Evolutionary conservation across 2,329 filamentous ascomycete genomes (phyloP).

Genomic region (Sporothrix dimorphospora): DNA sequence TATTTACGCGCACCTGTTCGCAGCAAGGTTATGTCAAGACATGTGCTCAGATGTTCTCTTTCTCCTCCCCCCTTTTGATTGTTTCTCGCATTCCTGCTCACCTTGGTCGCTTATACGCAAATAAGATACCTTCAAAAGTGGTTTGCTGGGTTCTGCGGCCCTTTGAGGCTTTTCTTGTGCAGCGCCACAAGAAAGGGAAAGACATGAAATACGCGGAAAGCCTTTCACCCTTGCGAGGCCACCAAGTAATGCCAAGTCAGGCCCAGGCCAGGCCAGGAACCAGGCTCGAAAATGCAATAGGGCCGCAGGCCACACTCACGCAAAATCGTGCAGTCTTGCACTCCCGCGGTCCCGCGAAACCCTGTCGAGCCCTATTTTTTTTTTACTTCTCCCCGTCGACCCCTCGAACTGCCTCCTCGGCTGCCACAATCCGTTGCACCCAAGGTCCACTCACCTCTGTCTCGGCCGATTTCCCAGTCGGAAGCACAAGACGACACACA

Average conservation of each 20-base stretch:
- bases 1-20: background rate
- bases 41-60: background rate
- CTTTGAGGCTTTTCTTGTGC: conserved; percentile 19
- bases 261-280: background rate
- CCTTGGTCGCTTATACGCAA: background rate
- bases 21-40: no score
- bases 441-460: conserved; percentile 24
- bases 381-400: background rate
- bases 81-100: conserved; percentile 10
- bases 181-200: background rate
- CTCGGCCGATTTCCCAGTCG: conserved; percentile 28
- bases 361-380: background rate
- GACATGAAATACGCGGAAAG: background rate
- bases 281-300: background rate
- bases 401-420: conserved; percentile 11
- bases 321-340: background rate
- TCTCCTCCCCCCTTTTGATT: background rate
- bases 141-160: conserved; percentile 2
- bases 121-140: background rate
- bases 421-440: background rate
- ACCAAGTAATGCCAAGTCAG: background rate
- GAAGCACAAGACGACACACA: conserved; percentile 15
- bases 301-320: conserved; percentile 1
- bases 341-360: background rate
- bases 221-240: background rate